Conservation (phyloP, 495 filamentous ascomycete species). For the Podospora conica region DNA sequence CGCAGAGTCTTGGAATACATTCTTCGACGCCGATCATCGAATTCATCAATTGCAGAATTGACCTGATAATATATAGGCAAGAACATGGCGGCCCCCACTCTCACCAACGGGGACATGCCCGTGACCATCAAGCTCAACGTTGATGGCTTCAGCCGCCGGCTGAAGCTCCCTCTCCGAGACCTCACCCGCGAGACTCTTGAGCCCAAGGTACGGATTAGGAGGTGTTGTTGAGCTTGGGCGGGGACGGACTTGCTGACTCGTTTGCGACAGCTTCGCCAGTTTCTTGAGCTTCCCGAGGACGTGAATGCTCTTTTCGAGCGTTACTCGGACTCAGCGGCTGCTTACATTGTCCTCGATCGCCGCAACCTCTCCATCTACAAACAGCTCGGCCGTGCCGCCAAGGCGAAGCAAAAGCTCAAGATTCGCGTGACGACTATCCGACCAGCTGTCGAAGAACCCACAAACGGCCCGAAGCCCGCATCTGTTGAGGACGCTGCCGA, state of each 20-base stretch:
- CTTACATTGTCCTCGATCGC: constrained; percentile 73
- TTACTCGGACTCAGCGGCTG: constrained; percentile 86
- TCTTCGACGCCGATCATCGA: background rate
- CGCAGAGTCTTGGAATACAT: background rate
- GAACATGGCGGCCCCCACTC: constrained; percentile 46
- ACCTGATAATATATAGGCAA: background rate
- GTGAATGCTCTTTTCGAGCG: constrained; percentile 77
- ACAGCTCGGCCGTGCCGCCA: constrained; percentile 92
- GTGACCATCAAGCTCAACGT: constrained; percentile 82
- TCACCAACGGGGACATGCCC: constrained; percentile 62
- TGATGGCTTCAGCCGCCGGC: constrained; percentile 66
- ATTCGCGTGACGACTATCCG: constrained; percentile 60
- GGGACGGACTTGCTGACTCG: constrained; percentile 18
- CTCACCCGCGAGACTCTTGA: constrained; percentile 70
- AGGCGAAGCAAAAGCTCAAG: constrained; percentile 96
- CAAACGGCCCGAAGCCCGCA: constrained; percentile 21
- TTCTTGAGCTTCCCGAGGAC: constrained; percentile 64
- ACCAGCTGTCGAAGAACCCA: constrained; percentile 15
- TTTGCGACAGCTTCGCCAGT: constrained; percentile 60
- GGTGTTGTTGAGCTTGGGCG: background rate
- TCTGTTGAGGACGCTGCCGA: constrained; percentile 23
- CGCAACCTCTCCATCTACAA: constrained; percentile 83
- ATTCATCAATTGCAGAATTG: background rate
- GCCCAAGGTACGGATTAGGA: constrained; percentile 66
- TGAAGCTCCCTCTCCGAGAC: constrained; percentile 85